Evolutionary conservation across 2,329 filamentous ascomycete genomes (phyloP), one percentile per base, ranked within the genome.

Genomic region (Bimuria novae-zelandiae): DNA sequence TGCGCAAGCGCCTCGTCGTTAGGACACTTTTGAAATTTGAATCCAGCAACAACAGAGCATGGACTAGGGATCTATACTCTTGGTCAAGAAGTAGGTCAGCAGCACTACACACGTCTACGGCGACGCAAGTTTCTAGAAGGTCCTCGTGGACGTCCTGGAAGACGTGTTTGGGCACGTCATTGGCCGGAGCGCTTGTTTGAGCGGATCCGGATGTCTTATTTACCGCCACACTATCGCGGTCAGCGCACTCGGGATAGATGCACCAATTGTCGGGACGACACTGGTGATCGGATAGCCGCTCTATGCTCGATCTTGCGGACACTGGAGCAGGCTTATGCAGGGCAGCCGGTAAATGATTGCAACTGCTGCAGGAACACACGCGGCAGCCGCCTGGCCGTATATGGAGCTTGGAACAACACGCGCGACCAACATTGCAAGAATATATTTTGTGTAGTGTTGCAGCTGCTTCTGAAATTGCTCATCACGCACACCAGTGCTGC

Each of bases 311-410:
- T 48, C 29, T 48, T 17, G 32, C 43, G 43, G 48, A 40, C 42
- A 21, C n/a, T 27, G 50, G 52, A 42, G 46, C 47, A 29, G 33
- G n/a, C 40, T 56, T 39, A 62, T 64, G 61, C 61, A 61, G 61
- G 60, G 56, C 52, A 27, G 37, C 33, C n/a, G n/a, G 47, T 42
- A 43, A 45, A 32, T 19, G 29, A 19, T n/a, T 27, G 51, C 49
- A 25, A 36, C 55, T 42, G 55, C 58, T 59, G 56, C 50, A 51
- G 56, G 42, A 43, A 45, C 30, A 50, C 41, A 29, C 35, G 33
- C 14, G 30, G 22, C 16, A 47, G 44, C 44, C 44, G 44, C 32
- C 32, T 41, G 46, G 10, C 29, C n/a, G 45, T n/a, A 23, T 27
- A 11, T 29, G n/a, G 32, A 12, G 17, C 6, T 25, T 11, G 23